These are phyloP conservation scores for Pneumocystis carinii DNA, from an alignment of 1,139 yeast genomes.

Conservation along the genomic window DNA sequence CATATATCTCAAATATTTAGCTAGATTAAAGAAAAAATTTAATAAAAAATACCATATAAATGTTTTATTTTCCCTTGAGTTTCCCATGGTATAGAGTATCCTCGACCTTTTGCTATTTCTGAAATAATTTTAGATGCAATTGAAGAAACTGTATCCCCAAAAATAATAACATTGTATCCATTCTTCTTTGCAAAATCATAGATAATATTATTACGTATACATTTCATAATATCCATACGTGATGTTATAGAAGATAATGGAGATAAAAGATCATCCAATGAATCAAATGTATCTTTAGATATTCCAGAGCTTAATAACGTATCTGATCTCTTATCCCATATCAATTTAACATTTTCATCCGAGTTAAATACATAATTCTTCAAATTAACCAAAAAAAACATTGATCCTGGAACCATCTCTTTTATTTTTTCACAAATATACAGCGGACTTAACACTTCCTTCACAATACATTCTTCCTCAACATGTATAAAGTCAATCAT, in stretches of 20 bases:
- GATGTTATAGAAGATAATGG: neutral
- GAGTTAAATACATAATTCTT: neutral
- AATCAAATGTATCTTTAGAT: neutral
- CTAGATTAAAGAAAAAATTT: slow-evolving; percentile 1
- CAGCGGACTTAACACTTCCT: neutral
- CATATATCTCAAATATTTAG: neutral
- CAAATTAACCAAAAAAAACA: neutral
- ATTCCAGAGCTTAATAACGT: neutral
- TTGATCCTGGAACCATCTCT: neutral
- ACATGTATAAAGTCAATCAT: neutral
- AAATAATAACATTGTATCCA: slow-evolving; percentile 42
- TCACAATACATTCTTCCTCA: neutral
- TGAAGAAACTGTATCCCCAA: slow-evolving; percentile 71
- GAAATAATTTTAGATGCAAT: slow-evolving; percentile 68
- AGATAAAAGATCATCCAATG: neutral
- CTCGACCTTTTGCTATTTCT: slow-evolving; percentile 80
- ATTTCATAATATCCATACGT: neutral
- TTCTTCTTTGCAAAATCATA: slow-evolving; percentile 32
- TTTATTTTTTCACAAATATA: neutral
- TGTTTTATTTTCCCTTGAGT: slow-evolving; percentile 33
- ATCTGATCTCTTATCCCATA: neutral
- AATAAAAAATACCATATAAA: neutral
- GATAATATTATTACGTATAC: neutral
- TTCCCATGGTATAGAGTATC: slow-evolving; percentile 42
- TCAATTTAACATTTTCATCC: neutral